Percentiles rank a stretch among this genome's conserved stretches.
Evolutionary conservation across 306 rosid genomes (phyloP).

Genomic region (Luffa acutangula): DNA sequence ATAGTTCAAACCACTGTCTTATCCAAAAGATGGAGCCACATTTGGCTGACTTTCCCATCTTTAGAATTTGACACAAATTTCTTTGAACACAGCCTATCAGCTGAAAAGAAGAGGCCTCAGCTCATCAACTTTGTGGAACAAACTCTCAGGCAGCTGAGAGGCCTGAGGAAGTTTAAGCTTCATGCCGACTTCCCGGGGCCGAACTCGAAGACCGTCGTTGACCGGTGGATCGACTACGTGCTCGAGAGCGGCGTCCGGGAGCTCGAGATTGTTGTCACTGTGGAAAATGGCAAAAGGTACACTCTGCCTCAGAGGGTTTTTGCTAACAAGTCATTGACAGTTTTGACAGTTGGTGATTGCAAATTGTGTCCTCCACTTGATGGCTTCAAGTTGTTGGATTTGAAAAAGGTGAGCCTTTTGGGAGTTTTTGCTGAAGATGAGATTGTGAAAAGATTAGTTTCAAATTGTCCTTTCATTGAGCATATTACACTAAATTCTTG

Average conservation of each 20-base stretch:
- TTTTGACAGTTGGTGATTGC: conserved; percentile 10
- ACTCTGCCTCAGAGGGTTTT: conserved; percentile 3
- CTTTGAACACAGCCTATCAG: not conserved
- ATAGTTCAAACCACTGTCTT: conserved; percentile 24
- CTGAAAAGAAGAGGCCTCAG: not conserved
- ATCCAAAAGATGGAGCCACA: conserved; percentile 19
- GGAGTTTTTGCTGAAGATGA: conserved; percentile 5
- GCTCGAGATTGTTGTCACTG: conserved; percentile 13
- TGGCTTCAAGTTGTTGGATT: not conserved
- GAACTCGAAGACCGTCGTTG: not conserved
- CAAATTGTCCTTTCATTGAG: conserved; percentile 1
- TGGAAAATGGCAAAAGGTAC: conserved; percentile 1
- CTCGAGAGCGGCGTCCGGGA: conserved; percentile 12
- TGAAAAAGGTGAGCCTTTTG: not conserved
- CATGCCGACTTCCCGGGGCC: not conserved
- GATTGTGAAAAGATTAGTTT: not conserved
- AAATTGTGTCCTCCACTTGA: not conserved
- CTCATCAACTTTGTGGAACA: conserved; percentile 15
- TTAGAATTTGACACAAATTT: not conserved
- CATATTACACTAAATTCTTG: not conserved
- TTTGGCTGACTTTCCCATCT: conserved; percentile 19
- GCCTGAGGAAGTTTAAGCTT: conserved; percentile 15
- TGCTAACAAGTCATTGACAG: conserved; percentile 12
- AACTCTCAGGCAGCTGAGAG: not conserved
- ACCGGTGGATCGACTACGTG: conserved; percentile 21